Base-by-base conservation (phyloP, 768 basidiomycete species). In the Trichaptum fuscoviolaceum region DNA sequence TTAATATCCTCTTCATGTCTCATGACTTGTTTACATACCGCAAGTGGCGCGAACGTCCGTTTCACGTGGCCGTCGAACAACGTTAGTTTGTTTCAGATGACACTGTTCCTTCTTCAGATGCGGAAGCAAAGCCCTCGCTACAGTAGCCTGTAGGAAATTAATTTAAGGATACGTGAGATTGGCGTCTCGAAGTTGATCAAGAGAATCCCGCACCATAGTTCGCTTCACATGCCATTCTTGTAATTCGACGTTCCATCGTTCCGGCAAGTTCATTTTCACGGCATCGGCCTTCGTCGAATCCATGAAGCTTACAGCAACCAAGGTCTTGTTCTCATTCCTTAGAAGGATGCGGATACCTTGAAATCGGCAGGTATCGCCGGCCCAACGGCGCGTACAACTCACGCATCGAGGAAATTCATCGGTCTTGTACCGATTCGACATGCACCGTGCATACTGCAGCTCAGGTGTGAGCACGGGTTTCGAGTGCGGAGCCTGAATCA, bases 341-440 rank as follows among this genome's bases (percentile, higher is more conserved):
- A 90, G 79, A 76, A 93, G 89, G 73, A 86, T 90, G 23, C 92
- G 85, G 69, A 93, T 90, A n/a, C 87, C 86, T 74, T 93, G 92
- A 76, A 93, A 93, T 26, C 92, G 87, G 73, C 92, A 93, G 1
- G 91, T 92, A 73, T 93, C 92, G 57, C 92, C 91, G 0, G 91
- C 91, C 91, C 92, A 93, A 25, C 92, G 88, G 57, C 92, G 87
- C 35, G 89, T 92, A 75, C 92, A 93, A 2, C 91, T 89, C 36
- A 93, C 89, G 71, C 92, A 93, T 17, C 89, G 87, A 57, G 91
- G 89, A 75, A 92, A 91, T 63, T 83, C 80, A 69, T 92, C 90
- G 58, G 80, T 77, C 68, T 84, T 85, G 74, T 92, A 93, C 62
- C 89, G 83, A 71, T 86, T 89, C 0, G 91, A 92, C 92, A 93